These are phyloP conservation scores for Fusarium napiforme DNA, from an alignment of 2,329 filamentous ascomycete genomes.

Conservation along the genomic window DNA sequence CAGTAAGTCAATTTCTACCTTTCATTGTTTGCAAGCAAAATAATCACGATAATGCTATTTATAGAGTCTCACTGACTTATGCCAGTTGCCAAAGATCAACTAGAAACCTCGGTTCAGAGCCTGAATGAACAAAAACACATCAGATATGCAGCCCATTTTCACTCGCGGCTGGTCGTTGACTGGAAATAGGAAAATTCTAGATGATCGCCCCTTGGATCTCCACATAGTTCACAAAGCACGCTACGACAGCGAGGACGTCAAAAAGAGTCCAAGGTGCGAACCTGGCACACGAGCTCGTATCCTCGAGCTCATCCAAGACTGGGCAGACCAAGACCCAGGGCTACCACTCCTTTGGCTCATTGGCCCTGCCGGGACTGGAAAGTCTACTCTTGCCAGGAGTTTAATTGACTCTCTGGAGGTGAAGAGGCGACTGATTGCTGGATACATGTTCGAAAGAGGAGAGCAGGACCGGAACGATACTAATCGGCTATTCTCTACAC, in stretches of 20 bases:
- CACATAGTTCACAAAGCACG: neutral
- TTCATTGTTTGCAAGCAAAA: no score
- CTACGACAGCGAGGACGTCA: neutral
- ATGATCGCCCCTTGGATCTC: neutral
- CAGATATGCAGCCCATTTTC: rapidly evolving
- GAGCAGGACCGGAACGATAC: neutral
- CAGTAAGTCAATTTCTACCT: neutral
- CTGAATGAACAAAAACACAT: neutral
- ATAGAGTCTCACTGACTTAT: neutral
- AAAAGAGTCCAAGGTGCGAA: neutral
- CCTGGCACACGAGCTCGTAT: neutral
- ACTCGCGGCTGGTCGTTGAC: rapidly evolving
- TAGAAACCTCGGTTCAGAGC: neutral
- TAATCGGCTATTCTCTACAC: neutral
- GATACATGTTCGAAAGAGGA: neutral
- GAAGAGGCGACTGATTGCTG: rapidly evolving
- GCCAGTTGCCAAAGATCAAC: neutral
- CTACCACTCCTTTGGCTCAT: neutral
- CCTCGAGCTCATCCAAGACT: neutral
- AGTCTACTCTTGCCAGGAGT: neutral
- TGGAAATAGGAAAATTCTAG: neutral
- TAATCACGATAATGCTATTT: no score
- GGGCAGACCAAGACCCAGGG: neutral
- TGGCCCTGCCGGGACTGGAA: neutral
- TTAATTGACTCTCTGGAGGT: neutral